These are phyloP conservation scores for Rutstroemia sp. DNA, from an alignment of 2,329 filamentous ascomycete genomes.

Conservation along the genomic window DNA sequence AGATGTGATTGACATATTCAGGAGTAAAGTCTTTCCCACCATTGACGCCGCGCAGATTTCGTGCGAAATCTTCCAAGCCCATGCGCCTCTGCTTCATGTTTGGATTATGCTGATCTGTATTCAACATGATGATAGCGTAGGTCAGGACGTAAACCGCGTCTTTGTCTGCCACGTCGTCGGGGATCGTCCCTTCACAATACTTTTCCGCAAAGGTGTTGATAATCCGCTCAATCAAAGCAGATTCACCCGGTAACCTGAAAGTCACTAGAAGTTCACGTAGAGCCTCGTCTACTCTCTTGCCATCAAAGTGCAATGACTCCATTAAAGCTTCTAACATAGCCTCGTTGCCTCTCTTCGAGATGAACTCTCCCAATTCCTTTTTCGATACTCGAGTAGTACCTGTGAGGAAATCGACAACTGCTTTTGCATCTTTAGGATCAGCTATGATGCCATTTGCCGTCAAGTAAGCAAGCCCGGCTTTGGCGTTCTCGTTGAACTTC, in stretches of 20 bases:
- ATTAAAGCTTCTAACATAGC: slow-evolving; percentile 78
- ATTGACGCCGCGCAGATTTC: slow-evolving; percentile 88
- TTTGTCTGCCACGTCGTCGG: slow-evolving; percentile 71
- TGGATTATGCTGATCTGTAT: slow-evolving; percentile 94
- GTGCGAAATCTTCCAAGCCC: slow-evolving; percentile 73
- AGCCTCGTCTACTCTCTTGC: slow-evolving; percentile 84
- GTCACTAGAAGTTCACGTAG: slow-evolving; percentile 79
- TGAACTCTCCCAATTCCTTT: slow-evolving; percentile 80
- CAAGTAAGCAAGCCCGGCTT: slow-evolving; percentile 79
- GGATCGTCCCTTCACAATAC: slow-evolving; percentile 64
- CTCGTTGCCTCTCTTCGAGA: slow-evolving; percentile 88
- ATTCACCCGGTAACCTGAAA: slow-evolving; percentile 91
- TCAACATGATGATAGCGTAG: slow-evolving; percentile 96
- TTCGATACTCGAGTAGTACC: slow-evolving; percentile 86
- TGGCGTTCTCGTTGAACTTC: slow-evolving; percentile 94
- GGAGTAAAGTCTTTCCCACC: slow-evolving; percentile 74
- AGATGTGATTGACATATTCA: slow-evolving; percentile 80
- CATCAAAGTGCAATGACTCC: slow-evolving; percentile 77
- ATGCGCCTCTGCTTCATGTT: slow-evolving; percentile 81
- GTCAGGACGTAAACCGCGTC: slow-evolving; percentile 86
- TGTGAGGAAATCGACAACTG: slow-evolving; percentile 79
- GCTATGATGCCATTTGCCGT: slow-evolving; percentile 80
- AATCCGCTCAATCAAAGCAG: slow-evolving; percentile 86
- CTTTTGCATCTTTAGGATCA: slow-evolving; percentile 63
- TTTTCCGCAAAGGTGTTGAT: slow-evolving; percentile 80